A percentile compares a stretch with the other conserved stretches of the same genome.
These are phyloP conservation scores for Gyromitra esculenta DNA, from an alignment of 2,329 filamentous ascomycete genomes.

Conservation along the genomic window DNA sequence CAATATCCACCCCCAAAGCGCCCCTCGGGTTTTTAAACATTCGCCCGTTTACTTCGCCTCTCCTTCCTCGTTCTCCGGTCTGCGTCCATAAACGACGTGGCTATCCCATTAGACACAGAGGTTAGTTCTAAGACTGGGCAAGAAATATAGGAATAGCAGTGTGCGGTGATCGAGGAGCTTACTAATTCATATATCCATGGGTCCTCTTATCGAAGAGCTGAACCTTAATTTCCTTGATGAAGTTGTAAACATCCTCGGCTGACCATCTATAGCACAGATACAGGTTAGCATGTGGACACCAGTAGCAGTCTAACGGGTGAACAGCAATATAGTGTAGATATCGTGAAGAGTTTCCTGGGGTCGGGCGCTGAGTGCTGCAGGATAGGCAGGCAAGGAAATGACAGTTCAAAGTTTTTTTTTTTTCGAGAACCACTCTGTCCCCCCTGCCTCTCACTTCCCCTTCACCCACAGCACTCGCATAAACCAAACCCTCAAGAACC, in stretches of 20 bases:
- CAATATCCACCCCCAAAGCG: too few relatives aligned
- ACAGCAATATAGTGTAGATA: not conserved
- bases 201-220: conserved; percentile 25
- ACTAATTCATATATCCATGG: conserved; percentile 35
- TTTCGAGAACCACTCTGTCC: not conserved
- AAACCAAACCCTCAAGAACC: not conserved
- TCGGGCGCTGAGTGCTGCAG: not conserved
- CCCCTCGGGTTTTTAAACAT: not conserved
- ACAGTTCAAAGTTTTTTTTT: not conserved
- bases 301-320: not conserved
- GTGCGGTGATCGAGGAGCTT: not conserved
- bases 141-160: not conserved
- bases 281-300: not conserved
- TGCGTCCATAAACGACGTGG: conserved; percentile 43
- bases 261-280: conserved; percentile 18
- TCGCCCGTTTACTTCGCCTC: not conserved
- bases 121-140: not conserved
- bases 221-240: conserved; percentile 25
- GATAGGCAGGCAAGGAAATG: not conserved
- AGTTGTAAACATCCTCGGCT: conserved; percentile 15
- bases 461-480: not conserved
- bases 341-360: not conserved
- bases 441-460: not conserved
- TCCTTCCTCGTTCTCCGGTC: conserved; percentile 25
- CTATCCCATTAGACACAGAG: not conserved